Percentiles rank a stretch among this genome's conserved stretches.
phyloP scores from a whole-genome alignment of 352 stramenopile species.

The Pythium utonaiense region DNA sequence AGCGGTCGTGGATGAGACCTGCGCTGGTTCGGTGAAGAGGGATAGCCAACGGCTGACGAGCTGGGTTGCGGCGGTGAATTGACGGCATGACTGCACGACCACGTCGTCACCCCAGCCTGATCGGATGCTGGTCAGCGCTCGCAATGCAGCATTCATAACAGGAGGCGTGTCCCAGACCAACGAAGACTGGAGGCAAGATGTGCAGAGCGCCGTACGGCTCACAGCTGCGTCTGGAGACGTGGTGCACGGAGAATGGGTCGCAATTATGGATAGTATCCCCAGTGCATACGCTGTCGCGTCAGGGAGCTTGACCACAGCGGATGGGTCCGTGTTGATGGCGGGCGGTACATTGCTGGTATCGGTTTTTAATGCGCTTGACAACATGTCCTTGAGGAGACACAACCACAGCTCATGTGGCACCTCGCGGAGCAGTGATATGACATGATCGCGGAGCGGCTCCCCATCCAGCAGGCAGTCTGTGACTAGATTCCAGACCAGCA shows the following conservation, averaged over 20 bases:
- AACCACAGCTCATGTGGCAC: slow-evolving; percentile 11
- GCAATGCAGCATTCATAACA: slow-evolving; percentile 8
- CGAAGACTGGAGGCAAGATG: slow-evolving; percentile 9
- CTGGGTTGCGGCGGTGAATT: slow-evolving; percentile 12
- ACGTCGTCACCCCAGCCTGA: slow-evolving; percentile 26
- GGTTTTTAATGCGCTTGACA: background rate
- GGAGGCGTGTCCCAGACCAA: background rate
- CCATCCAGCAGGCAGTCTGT: slow-evolving; percentile 6
- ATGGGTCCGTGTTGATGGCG: background rate
- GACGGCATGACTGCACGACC: slow-evolving; percentile 27
- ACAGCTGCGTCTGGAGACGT: background rate
- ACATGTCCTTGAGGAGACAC: slow-evolving; percentile 11
- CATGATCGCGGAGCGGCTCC: background rate
- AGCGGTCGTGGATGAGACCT: background rate
- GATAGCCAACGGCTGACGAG: slow-evolving; percentile 36
- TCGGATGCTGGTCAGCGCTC: slow-evolving; percentile 3
- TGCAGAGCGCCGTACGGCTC: background rate
- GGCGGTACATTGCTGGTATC: background rate
- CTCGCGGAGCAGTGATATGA: slow-evolving; percentile 9
- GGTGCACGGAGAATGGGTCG: background rate
- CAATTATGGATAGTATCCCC: slow-evolving; percentile 7
- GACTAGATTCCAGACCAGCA: slow-evolving; percentile 16
- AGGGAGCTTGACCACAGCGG: background rate
- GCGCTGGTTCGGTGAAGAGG: slow-evolving; percentile 32
- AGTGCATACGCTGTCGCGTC: slow-evolving; percentile 7